phyloP scores from a whole-genome alignment of 2,329 filamentous ascomycete genomes.

The Exophiala spinifera region DNA sequence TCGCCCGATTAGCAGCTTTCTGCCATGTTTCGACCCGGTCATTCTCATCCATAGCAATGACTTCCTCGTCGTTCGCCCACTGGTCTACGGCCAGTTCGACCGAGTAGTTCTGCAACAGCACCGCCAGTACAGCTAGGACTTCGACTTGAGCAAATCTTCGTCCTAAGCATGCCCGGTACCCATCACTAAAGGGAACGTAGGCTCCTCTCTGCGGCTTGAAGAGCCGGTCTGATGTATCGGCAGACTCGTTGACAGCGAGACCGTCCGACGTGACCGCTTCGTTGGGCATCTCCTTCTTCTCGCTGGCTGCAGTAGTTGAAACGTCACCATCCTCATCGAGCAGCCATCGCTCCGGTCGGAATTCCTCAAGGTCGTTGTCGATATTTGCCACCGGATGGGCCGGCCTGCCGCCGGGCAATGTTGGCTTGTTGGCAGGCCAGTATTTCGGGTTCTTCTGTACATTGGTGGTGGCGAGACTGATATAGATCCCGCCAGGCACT shows the following conservation, averaged over 20 bases:
- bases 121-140: constrained; percentile 52
- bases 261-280: constrained; percentile 26
- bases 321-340: constrained; percentile 30
- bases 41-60: constrained; percentile 48
- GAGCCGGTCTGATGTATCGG: constrained; percentile 60
- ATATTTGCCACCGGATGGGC: constrained; percentile 33
- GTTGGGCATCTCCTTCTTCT: constrained; percentile 18
- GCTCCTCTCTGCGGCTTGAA: constrained; percentile 56
- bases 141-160: constrained; percentile 57
- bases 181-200: constrained; percentile 56
- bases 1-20: constrained; percentile 57
- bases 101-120: constrained; percentile 57
- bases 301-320: constrained; percentile 6
- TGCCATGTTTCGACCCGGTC: constrained; percentile 56
- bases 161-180: constrained; percentile 54
- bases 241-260: constrained; percentile 55
- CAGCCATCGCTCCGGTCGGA: constrained; percentile 72
- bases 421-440: constrained; percentile 57
- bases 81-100: constrained; percentile 68
- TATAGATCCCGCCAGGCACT: constrained; percentile 55
- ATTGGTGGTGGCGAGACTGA: constrained; percentile 57
- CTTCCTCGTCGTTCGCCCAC: constrained; percentile 54
- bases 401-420: constrained; percentile 38
- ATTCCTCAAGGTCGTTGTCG: constrained; percentile 62
- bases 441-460: constrained; percentile 67